phyloP scores from a whole-genome alignment of 192 early-diverging fungal species.

The Coemansia sp. region DNA sequence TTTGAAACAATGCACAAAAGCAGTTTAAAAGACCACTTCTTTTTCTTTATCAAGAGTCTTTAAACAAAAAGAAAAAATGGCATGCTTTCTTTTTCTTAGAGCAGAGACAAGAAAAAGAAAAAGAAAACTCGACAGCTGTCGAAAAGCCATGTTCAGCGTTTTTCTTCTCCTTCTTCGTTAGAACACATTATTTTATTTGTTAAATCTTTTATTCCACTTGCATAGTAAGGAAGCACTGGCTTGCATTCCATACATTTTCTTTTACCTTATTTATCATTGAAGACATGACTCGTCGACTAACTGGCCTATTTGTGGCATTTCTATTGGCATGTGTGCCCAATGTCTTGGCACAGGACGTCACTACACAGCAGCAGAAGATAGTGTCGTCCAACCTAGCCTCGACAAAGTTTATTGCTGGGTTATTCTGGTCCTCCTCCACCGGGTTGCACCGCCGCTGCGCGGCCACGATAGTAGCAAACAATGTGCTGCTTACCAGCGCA shows the following conservation, averaged over 20 bases:
- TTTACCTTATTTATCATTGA: not conserved
- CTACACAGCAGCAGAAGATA: not conserved
- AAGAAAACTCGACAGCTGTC: not conserved
- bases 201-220: slow-evolving; percentile 6
- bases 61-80: not conserved
- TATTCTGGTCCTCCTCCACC: slow-evolving; percentile 40
- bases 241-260: not conserved
- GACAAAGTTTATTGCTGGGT: slow-evolving; percentile 39
- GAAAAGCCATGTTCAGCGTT: not conserved
- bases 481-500: slow-evolving; percentile 46
- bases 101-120: not conserved
- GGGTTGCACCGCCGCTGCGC: slow-evolving; percentile 41
- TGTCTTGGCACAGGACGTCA: not conserved
- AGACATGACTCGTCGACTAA: slow-evolving; percentile 2
- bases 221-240: not conserved
- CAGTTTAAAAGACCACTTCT: not conserved
- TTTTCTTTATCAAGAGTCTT: not conserved
- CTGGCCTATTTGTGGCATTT: not conserved
- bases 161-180: not conserved
- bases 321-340: not conserved
- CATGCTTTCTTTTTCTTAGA: not conserved
- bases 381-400: slow-evolving; percentile 22
- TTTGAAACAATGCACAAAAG: not conserved
- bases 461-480: slow-evolving; percentile 41
- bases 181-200: slow-evolving; percentile 1